phyloP scores from a whole-genome alignment of 2,329 filamentous ascomycete genomes.

The Diaporthe ampelina region DNA sequence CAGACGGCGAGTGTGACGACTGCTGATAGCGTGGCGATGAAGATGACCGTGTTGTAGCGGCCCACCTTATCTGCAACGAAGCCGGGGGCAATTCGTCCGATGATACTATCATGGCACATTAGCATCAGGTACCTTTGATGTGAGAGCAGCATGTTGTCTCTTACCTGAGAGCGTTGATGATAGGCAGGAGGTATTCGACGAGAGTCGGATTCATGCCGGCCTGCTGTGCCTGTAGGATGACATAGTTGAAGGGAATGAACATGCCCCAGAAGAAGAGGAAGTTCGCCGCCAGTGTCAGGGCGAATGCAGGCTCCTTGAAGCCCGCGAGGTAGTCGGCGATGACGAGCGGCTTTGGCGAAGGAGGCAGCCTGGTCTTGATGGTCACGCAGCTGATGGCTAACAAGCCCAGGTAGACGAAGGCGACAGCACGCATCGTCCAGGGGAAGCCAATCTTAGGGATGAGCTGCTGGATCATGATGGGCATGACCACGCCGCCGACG shows the following conservation, averaged over 20 bases:
- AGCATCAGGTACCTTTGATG: neutral
- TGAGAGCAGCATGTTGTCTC: conserved; percentile 40
- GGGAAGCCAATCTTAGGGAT: conserved; percentile 60
- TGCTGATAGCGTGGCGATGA: conserved; percentile 60
- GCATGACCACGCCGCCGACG: conserved; percentile 66
- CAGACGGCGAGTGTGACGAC: conserved; percentile 57
- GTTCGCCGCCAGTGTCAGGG: conserved; percentile 57
- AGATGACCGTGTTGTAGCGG: conserved; percentile 59
- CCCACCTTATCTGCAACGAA: conserved; percentile 58
- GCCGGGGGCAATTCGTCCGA: conserved; percentile 66
- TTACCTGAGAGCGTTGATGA: conserved; percentile 69
- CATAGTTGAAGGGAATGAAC: conserved; percentile 68
- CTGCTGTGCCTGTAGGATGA: conserved; percentile 61
- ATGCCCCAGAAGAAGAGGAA: conserved; percentile 71
- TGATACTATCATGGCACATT: conserved; percentile 53
- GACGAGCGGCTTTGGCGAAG: conserved; percentile 55
- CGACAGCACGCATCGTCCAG: conserved; percentile 55
- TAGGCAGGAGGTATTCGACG: conserved; percentile 64
- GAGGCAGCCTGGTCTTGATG: conserved; percentile 54
- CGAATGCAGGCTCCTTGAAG: conserved; percentile 61
- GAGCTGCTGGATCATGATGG: conserved; percentile 69
- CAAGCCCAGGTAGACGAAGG: conserved; percentile 54
- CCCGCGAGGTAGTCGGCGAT: conserved; percentile 61
- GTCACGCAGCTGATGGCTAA: conserved; percentile 49
- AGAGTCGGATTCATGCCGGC: conserved; percentile 58